phyloP scores from a whole-genome alignment of 2,329 filamentous ascomycete species.

The Claviceps quebecensis region DNA sequence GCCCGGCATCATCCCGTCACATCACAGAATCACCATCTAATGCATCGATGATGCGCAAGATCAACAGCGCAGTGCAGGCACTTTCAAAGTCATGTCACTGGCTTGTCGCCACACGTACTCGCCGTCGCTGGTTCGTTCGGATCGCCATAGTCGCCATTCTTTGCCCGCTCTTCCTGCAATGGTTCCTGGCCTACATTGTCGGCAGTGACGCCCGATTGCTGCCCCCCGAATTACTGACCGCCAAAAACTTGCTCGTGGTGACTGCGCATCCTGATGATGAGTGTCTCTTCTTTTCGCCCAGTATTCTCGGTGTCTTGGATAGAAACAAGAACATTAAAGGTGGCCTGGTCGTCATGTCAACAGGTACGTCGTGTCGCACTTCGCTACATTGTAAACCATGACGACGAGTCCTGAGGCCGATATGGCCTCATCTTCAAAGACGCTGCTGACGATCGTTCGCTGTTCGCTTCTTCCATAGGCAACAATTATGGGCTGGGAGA shows the following conservation, averaged over 20 bases:
- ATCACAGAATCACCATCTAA: background rate
- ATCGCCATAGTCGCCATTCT: slow-evolving; percentile 5
- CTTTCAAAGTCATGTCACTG: slow-evolving; percentile 7
- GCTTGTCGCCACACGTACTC: slow-evolving; percentile 9
- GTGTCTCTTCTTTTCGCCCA: slow-evolving; percentile 20
- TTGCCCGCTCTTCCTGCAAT: slow-evolving; percentile 20
- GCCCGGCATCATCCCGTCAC: background rate
- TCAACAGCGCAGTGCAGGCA: slow-evolving; percentile 4
- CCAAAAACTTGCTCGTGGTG: slow-evolving; percentile 23
- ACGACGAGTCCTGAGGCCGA: no score
- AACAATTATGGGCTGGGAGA: slow-evolving; percentile 20
- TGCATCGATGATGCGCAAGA: slow-evolving; percentile 2
- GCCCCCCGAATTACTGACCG: slow-evolving; percentile 18
- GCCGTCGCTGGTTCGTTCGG: slow-evolving; percentile 10
- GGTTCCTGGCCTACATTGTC: slow-evolving; percentile 21
- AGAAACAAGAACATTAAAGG: slow-evolving; percentile 14
- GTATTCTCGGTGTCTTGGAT: slow-evolving; percentile 17
- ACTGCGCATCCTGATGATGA: slow-evolving; percentile 28
- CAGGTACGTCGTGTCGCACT: slow-evolving; percentile 7
- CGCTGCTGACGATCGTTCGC: background rate
- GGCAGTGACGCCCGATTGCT: slow-evolving; percentile 22
- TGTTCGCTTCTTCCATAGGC: slow-evolving; percentile 6
- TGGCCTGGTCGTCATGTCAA: slow-evolving; percentile 19
- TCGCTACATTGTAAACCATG: no score
- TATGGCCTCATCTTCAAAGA: background rate